Base-by-base conservation (phyloP, 169 alveolate species). In the Ichthyophthirius multifiliis region DNA sequence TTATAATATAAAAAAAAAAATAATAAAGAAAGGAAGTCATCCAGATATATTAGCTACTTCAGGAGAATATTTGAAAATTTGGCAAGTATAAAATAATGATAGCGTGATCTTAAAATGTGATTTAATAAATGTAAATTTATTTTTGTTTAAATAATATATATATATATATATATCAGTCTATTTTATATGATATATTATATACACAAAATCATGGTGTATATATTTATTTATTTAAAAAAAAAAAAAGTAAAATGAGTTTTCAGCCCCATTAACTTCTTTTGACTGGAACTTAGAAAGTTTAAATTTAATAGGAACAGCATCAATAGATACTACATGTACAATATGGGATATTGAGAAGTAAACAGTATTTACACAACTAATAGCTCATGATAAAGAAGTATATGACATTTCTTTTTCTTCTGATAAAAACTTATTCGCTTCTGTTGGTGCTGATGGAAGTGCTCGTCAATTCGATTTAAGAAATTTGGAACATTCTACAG, bases 361-460 rank as follows among this genome's bases (percentile, higher is more conserved):
- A 78, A 83, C 89, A 23, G 93, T 95, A 35, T 90, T 84, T 55
- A 93, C 97, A 0, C 94, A 96, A 86, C 90, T 96, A 44, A 93
- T 96, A 12, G 97, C 98, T 16, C 98, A 96, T 78, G 97, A 95
- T 88, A 93, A 92, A 74, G 98, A 94, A 76, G 98, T 96, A 41
- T 94, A 91, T 83, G 98, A 96, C 83, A 92, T 96, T 9, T 94
- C 96, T 13, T 96, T 94, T 82, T 85, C 93, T 34, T 78, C 83
- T 23, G 96, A 90, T 71, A 89, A 76, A 71, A 77, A 89, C 55
- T 83, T 89, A 41, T 94, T 94, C 83, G 95, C 95, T 20, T 89
- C 96, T 18, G 95, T 90, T 0, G 96, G 96, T 15, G 97, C 95
- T 3, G 97, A 94, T 86, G 96, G 97, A 0, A 88, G 95, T 16